Base-by-base conservation (phyloP, 148 eudicot genomes). In the Polygonum maritimum region DNA sequence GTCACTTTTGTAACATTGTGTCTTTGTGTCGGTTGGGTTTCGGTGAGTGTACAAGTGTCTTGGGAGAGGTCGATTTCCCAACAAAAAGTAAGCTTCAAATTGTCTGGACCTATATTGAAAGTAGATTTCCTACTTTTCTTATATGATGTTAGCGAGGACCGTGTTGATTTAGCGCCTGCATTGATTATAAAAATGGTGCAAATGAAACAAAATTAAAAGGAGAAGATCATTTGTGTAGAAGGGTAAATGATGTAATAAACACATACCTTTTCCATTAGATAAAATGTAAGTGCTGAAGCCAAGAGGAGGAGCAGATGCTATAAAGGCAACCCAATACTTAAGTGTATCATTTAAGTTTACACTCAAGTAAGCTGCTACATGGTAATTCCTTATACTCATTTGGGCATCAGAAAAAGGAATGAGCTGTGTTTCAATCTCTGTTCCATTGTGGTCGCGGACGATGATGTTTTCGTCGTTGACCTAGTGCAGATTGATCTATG, bases 221-320 rank as follows among this genome's bases (percentile, higher is more conserved):
- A 4, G 44, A 40, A 40, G 7, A 2, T 4, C 44, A 2, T 40
- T 40, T 71, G n/a, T 38, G 45, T 45, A 77, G 72, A 54, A 51
- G 19, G 48, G 39, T 62, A 65, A 67, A 65, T 52, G n/a, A 45
- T 11, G 7, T 71, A 40, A 39, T 40, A 41, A 71, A 44, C 16
- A 81, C 91, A 80, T 89, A 81, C 86, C 84, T 85, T 83, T 83
- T 26, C 80, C 87, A 11, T 72, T 83, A 70, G 92, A 81, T 69
- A 91, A 71, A 41, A 80, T 55, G 54, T 87, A 91, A 76, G 92
- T 91, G 83, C 85, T 87, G 83, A 89, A 91, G 76, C 96, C 96
- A 82, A 91, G 86, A 67, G 96, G 91, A 55, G 92, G 96, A 75
- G 88, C 86, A 80, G 88, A 87, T 60, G 87, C 96, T 63, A 81